These are phyloP conservation scores for Agastache rugosa DNA, from an alignment of 257 asterid species.

Conservation along the genomic window DNA sequence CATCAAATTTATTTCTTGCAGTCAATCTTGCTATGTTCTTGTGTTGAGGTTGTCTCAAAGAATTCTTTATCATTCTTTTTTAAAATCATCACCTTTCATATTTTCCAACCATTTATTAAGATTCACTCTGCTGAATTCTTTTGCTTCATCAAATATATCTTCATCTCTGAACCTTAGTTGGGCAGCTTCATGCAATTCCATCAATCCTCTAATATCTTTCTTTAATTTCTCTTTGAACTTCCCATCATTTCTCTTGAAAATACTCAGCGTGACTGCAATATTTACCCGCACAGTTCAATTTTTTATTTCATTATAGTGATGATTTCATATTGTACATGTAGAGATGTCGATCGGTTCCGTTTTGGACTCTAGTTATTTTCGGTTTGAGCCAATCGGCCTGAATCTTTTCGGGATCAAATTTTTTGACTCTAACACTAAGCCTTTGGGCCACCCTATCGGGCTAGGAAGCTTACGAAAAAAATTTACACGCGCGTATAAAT, in stretches of 20 bases:
- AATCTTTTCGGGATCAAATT: no score
- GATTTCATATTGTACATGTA: no score
- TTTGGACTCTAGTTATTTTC: no score
- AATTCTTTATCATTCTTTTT: neutral
- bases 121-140: slow-evolving; percentile 4
- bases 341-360: no score
- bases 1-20: neutral
- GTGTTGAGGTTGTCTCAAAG: neutral
- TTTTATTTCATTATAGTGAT: no score
- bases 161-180: slow-evolving; percentile 4
- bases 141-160: neutral
- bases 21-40: neutral
- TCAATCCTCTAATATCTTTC: slow-evolving; percentile 2
- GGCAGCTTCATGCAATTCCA: neutral
- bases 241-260: neutral
- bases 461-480: no score
- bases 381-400: no score
- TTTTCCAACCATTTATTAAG: neutral
- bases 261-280: neutral
- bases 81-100: neutral
- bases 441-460: no score
- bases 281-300: no score
- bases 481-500: no score
- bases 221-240: neutral
- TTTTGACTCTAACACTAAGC: no score